Conservation (phyloP, 1,284 basidiomycete species). For the Rugiboletus extremiorientalis region DNA sequence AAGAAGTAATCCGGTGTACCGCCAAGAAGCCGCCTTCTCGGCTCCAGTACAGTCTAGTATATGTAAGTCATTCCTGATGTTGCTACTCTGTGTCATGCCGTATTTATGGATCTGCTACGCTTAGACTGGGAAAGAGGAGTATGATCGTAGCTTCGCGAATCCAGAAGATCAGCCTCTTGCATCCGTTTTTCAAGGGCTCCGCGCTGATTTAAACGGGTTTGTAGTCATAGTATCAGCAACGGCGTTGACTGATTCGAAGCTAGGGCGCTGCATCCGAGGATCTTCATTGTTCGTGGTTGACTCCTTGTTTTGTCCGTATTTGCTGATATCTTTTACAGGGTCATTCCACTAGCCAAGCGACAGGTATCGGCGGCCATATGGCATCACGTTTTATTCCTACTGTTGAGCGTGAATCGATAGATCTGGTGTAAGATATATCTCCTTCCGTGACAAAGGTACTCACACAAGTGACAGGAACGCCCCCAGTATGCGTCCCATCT, state of each 20-base stretch:
- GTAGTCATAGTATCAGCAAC: conserved; percentile 16
- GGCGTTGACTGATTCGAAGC: conserved; percentile 1
- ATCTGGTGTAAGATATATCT: conserved; percentile 62
- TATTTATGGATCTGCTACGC: background rate
- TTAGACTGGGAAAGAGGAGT: conserved; percentile 83
- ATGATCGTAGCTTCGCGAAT: conserved; percentile 68
- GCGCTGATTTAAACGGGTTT: conserved; percentile 80
- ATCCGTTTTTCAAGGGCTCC: conserved; percentile 78
- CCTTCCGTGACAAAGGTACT: background rate
- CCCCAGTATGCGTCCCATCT: conserved; percentile 44
- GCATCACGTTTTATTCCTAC: conserved; percentile 93
- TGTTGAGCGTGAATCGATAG: conserved; percentile 93
- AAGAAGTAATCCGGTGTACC: conserved; percentile 84
- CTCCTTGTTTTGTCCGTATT: background rate
- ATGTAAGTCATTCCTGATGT: conserved; percentile 48
- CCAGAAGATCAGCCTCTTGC: conserved; percentile 57
- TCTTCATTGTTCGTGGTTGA: conserved; percentile 67
- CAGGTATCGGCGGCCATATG: conserved; percentile 89
- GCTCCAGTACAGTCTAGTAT: conserved; percentile 83
- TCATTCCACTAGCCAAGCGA: conserved; percentile 86
- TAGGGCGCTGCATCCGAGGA: conserved; percentile 43
- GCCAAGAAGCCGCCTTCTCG: conserved; percentile 86
- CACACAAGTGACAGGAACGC: conserved; percentile 60
- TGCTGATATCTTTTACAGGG: conserved; percentile 43
- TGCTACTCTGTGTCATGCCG: background rate